phyloP scores from a whole-genome alignment of 202 grass and related monocot species.

The Schoenoplectus tabernaemontani region DNA sequence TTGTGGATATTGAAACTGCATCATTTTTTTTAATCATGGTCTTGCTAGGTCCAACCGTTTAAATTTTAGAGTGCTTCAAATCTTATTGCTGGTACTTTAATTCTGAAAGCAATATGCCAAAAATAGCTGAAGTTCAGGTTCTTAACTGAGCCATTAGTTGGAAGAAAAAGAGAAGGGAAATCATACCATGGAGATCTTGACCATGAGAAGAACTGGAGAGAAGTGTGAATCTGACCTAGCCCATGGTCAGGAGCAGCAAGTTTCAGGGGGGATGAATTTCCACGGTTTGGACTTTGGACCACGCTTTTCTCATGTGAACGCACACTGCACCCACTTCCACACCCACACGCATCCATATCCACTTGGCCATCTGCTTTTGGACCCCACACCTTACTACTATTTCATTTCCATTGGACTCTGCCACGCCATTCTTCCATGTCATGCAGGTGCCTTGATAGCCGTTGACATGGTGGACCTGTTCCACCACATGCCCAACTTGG shows the following conservation, averaged over 20 bases:
- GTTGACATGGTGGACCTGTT: neutral
- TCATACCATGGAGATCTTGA: too few relatives aligned
- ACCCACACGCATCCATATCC: neutral
- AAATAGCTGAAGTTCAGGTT: too few relatives aligned
- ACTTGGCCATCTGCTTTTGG: conserved; percentile 20
- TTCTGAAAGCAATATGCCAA: too few relatives aligned
- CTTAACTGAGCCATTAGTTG: too few relatives aligned
- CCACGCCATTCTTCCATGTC: neutral
- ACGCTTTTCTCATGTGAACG: conserved; percentile 25
- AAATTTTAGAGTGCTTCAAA: too few relatives aligned
- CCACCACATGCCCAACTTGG: neutral
- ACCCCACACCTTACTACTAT: neutral
- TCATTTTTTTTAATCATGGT: too few relatives aligned
- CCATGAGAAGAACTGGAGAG: too few relatives aligned
- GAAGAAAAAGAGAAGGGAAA: too few relatives aligned
- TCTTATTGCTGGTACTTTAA: too few relatives aligned
- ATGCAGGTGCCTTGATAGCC: neutral
- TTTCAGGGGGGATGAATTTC: conserved; percentile 33
- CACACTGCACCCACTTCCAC: neutral
- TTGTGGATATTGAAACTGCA: too few relatives aligned
- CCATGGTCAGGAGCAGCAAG: conserved; percentile 1
- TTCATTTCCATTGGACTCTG: neutral
- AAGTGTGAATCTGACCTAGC: too few relatives aligned
- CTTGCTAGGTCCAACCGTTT: too few relatives aligned
- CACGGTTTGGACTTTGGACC: conserved; percentile 3